Conservation (phyloP, 106 monocot species). For the Apostasia shenzhenica region DNA sequence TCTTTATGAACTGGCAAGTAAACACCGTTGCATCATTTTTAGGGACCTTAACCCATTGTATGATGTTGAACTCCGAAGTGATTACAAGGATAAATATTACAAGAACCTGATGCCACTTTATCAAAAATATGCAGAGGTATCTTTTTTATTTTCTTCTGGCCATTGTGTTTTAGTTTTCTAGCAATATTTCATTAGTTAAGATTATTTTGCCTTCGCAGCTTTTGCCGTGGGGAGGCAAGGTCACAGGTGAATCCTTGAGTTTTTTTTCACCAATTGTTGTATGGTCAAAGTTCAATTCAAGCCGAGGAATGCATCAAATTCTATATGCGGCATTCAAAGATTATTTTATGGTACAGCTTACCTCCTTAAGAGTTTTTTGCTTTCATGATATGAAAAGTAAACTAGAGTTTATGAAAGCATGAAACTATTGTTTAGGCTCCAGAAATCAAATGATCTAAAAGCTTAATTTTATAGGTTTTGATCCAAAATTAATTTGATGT, state of each 20-base stretch:
- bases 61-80: slow-evolving; percentile 40
- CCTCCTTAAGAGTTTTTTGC: background rate
- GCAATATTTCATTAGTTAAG: background rate
- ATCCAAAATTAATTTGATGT: too few relatives aligned
- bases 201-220: slow-evolving; percentile 36
- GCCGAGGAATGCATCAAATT: slow-evolving; percentile 31
- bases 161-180: background rate
- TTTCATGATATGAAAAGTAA: too few relatives aligned
- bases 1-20: too few relatives aligned
- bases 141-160: background rate
- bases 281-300: slow-evolving; percentile 72
- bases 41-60: slow-evolving; percentile 97
- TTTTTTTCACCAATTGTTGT: slow-evolving; percentile 99
- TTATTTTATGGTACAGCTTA: slow-evolving; percentile 65
- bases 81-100: slow-evolving; percentile 89
- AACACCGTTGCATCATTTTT: slow-evolving; percentile 6
- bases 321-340: slow-evolving; percentile 86
- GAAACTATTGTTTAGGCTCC: too few relatives aligned
- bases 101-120: slow-evolving; percentile 59
- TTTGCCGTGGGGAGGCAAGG: slow-evolving; percentile 96
- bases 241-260: slow-evolving; percentile 85
- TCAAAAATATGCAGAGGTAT: slow-evolving; percentile 81
- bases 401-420: too few relatives aligned
- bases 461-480: too few relatives aligned
- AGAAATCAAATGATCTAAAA: too few relatives aligned